Conservation (phyloP, 345 rosid genomes). For the Dimocarpus longan region DNA sequence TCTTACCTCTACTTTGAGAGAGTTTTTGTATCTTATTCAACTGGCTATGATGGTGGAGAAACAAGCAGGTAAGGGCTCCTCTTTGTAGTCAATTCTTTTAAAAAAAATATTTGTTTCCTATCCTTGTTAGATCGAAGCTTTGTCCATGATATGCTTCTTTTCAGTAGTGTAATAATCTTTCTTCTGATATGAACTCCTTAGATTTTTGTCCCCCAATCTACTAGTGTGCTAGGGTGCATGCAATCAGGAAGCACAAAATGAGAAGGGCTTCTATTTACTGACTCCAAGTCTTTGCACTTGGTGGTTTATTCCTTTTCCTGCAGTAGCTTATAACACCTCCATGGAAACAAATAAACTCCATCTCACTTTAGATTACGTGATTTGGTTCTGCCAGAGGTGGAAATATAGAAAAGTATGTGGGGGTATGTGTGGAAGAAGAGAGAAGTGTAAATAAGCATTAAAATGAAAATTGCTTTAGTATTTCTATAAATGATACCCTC, state of each 20-base stretch:
- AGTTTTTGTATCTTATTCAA: slow-evolving; percentile 80
- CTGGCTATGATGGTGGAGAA: slow-evolving; percentile 88
- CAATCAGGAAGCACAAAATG: not conserved
- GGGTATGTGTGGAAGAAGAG: not conserved
- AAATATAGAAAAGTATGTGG: not conserved
- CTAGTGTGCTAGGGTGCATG: slow-evolving; percentile 1
- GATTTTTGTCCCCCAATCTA: not conserved
- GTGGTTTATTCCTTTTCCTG: not conserved
- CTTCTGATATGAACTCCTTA: not conserved
- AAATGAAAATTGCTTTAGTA: not conserved
- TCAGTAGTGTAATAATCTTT: not conserved
- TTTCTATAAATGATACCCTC: not conserved
- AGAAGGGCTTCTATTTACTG: not conserved
- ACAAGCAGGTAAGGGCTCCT: slow-evolving; percentile 74
- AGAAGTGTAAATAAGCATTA: not conserved
- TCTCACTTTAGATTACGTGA: not conserved
- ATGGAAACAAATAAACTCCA: not conserved
- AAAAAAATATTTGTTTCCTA: not conserved
- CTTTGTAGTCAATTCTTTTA: slow-evolving; percentile 1
- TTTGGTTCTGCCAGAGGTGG: not conserved
- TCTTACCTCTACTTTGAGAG: slow-evolving; percentile 76
- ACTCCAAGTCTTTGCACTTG: not conserved
- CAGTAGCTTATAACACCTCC: not conserved
- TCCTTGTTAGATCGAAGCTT: not conserved
- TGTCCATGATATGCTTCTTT: not conserved